Evolutionary conservation across 305 asterid genomes (phyloP).

Genomic region (Stenogyne calaminthoides): DNA sequence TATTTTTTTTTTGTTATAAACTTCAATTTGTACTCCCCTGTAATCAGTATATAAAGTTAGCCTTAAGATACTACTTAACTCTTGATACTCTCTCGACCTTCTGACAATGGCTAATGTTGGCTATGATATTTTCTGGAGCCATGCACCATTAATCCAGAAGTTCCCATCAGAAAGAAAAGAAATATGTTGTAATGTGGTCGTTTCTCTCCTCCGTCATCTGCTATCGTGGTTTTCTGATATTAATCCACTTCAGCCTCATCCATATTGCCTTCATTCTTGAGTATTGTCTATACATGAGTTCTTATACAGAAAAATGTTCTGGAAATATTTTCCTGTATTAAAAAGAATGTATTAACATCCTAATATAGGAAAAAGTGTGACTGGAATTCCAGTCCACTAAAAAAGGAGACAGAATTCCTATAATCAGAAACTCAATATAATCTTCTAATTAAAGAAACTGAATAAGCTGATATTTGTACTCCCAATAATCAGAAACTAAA

Average conservation of each 20-base stretch:
- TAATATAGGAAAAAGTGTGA: background rate
- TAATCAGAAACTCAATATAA: background rate
- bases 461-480: background rate
- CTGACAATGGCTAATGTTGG: constrained; percentile 6
- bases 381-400: background rate
- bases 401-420: background rate
- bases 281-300: background rate
- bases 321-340: background rate
- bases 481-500: background rate
- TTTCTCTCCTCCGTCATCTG: constrained; percentile 15
- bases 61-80: background rate
- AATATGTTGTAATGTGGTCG: constrained; percentile 1
- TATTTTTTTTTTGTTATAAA: background rate
- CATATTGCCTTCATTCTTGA: constrained; percentile 16
- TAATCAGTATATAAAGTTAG: background rate
- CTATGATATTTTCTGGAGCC: constrained; percentile 12
- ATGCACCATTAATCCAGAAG: constrained; percentile 7
- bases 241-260: background rate
- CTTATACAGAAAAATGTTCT: background rate
- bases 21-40: background rate
- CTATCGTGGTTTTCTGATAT: constrained; percentile 8
- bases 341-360: background rate
- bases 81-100: background rate
- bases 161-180: background rate
- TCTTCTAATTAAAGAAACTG: background rate